Evolutionary conservation across 108 stramenopile genomes (phyloP).

Genomic region (Cyclotella kingstonii): DNA sequence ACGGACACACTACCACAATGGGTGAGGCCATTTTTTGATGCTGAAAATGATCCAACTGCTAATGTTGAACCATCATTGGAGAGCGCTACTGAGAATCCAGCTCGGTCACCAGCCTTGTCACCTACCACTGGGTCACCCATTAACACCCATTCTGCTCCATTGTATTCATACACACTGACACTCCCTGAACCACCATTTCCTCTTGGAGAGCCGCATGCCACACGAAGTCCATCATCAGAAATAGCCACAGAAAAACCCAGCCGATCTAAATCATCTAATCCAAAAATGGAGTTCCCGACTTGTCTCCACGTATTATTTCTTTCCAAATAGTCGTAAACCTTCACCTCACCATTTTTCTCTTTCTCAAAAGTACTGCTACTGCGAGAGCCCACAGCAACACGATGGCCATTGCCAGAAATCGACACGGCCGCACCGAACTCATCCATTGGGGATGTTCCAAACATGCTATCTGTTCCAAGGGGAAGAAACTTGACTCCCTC

Average conservation of each 20-base stretch:
- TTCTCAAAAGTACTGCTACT: conserved; percentile 20
- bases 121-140: conserved; percentile 16
- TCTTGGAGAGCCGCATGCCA: conserved; percentile 33
- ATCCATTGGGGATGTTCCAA: conserved; percentile 23
- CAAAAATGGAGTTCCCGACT: conserved; percentile 36
- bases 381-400: conserved; percentile 29
- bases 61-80: conserved; percentile 17
- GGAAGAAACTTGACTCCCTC: conserved; percentile 8
- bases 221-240: conserved; percentile 28
- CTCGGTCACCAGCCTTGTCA: not conserved
- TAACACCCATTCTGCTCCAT: conserved; percentile 11
- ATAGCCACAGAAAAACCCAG: conserved; percentile 31
- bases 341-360: conserved; percentile 21
- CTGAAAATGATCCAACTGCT: conserved; percentile 22
- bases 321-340: conserved; percentile 24
- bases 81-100: conserved; percentile 26
- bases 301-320: conserved; percentile 17
- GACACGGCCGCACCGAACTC: conserved; percentile 38
- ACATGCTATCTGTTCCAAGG: conserved; percentile 23
- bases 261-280: conserved; percentile 24
- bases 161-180: conserved; percentile 26
- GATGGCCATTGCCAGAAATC: conserved; percentile 24
- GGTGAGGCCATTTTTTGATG: conserved; percentile 1
- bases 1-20: conserved; percentile 19
- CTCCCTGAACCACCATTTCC: conserved; percentile 22